phyloP scores from a whole-genome alignment of 768 basidiomycete genomes.

The Brasilioporus rufonigricans region DNA sequence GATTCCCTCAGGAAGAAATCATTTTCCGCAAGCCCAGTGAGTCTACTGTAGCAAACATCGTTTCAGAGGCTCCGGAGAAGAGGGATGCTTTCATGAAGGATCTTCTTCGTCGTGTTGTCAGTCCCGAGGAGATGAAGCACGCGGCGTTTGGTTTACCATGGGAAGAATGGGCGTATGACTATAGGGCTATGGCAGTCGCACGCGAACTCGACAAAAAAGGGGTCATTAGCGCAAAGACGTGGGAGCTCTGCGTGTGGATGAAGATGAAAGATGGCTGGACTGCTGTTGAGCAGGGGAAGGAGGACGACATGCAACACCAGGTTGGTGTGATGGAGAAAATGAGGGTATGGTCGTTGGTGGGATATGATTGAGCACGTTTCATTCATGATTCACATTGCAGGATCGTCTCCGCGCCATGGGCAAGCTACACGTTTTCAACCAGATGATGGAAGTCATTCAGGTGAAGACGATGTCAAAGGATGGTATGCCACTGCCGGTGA shows the following conservation, averaged over 20 bases:
- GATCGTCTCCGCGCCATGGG: constrained; percentile 30
- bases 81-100: constrained; percentile 25
- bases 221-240: constrained; percentile 19
- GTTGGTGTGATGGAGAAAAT: constrained; percentile 31
- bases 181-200: constrained; percentile 28
- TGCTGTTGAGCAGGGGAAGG: constrained; percentile 29
- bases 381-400: constrained; percentile 12
- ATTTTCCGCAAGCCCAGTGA: constrained; percentile 31
- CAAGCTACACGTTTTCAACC: constrained; percentile 29
- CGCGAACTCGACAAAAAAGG: constrained; percentile 21
- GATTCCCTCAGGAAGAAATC: constrained; percentile 28
- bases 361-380: background rate
- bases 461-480: constrained; percentile 28
- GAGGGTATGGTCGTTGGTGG: constrained; percentile 16
- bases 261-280: constrained; percentile 28
- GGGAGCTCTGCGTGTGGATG: constrained; percentile 35
- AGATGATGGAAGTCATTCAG: constrained; percentile 34
- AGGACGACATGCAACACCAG: constrained; percentile 16
- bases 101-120: constrained; percentile 26
- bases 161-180: constrained; percentile 34
- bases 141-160: constrained; percentile 28
- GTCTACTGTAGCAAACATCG: constrained; percentile 25
- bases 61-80: constrained; percentile 26
- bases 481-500: constrained; percentile 22
- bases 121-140: constrained; percentile 30